Evolutionary conservation across 306 rosid genomes (phyloP), one percentile per base, ranked within the genome.

Genomic region (Vigna hirtella): DNA sequence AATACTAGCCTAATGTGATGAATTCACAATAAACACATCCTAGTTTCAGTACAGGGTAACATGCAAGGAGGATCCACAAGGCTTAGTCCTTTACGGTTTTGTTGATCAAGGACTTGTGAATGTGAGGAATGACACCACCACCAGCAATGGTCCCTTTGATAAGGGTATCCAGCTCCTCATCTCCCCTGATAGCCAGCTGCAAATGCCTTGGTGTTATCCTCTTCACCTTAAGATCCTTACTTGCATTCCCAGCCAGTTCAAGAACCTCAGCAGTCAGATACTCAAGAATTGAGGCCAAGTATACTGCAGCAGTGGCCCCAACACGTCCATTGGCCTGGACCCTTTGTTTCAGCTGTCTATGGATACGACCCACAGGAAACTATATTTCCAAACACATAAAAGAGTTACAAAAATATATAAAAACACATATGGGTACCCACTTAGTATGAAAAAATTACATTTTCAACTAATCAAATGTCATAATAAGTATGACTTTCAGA

Each of bases 131-230:
- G 72, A 94, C 98, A 48, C 98, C 98, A 30, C 98, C 98, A 51
- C 98, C 98, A 66, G 98, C 98, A 87, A 94, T 94, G 48, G 98
- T 94, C 6, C 98, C 98, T 38, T 94, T 94, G 38, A 94, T 92
- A 48, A 94, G 97, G 2, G 97, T 94, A 83, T 94, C 98, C 1
- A 94, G 95, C 81, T 94, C 98, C 77, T 94, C 98, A 53, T 94
- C 98, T 88, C 98, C 98, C 66, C 98, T 78, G 15, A 94, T 94
- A 1, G 98, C 98, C 11, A 94, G 90, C 81, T 94, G 98, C 86
- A 94, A 87, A 81, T 94, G 98, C 84, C 98, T 87, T 8, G 98
- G 98, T 15, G 98, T 94, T 61, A 94, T 94, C 85, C 98, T 94
- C 93, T 94, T 94, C 80, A 94, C 97, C 83, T 94, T 94, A 55